Conservation (phyloP, 2,329 filamentous ascomycete genomes). For the Cercospora sojina region DNA sequence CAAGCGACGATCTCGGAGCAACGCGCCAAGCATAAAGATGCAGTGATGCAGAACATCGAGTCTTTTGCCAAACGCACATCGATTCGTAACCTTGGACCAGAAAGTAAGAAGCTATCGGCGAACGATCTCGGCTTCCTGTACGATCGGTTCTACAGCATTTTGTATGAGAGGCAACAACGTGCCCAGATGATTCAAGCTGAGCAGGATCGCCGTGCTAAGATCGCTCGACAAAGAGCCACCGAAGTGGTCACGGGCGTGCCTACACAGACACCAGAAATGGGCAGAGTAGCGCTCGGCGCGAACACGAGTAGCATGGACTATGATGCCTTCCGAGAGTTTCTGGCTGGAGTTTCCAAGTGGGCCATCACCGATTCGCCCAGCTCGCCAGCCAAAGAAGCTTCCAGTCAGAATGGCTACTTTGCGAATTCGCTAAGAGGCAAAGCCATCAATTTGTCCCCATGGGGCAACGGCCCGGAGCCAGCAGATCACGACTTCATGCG, state of each 20-base stretch:
- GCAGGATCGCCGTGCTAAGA: conserved; percentile 64
- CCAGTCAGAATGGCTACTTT: conserved; percentile 59
- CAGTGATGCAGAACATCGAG: conserved; percentile 92
- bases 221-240: conserved; percentile 55
- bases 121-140: conserved; percentile 89
- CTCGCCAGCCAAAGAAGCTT: conserved; percentile 53
- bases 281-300: conserved; percentile 81
- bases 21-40: conserved; percentile 87
- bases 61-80: conserved; percentile 96
- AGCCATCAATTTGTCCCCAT: conserved; percentile 48
- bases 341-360: conserved; percentile 85
- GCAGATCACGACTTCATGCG: conserved; percentile 94
- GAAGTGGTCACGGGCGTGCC: conserved; percentile 51
- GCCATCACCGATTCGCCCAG: conserved; percentile 82
- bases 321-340: conserved; percentile 89
- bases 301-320: conserved; percentile 97
- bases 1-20: conserved; percentile 88
- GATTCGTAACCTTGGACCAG: conserved; percentile 89
- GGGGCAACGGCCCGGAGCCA: conserved; percentile 65
- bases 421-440: conserved; percentile 44
- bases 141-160: conserved; percentile 85
- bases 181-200: conserved; percentile 71
- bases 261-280: conserved; percentile 66
- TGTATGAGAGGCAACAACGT: conserved; percentile 89
- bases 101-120: conserved; percentile 83